These are phyloP conservation scores for Hippophae gyantsensis DNA, from an alignment of 306 rosid genomes.

Conservation along the genomic window DNA sequence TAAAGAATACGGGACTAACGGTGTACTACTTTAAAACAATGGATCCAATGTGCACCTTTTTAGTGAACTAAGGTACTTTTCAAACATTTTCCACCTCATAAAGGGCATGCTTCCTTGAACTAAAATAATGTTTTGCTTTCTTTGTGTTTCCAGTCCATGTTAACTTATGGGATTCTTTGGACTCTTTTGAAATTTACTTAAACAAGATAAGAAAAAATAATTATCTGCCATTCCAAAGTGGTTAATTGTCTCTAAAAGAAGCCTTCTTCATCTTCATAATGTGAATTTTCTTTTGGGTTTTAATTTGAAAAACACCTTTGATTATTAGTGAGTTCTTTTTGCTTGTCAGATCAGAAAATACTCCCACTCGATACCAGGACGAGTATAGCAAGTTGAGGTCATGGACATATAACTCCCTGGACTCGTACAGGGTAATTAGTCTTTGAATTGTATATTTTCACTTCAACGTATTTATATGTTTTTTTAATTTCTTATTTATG, in stretches of 20 bases:
- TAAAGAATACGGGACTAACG: too few relatives aligned
- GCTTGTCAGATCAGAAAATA: constrained; percentile 51
- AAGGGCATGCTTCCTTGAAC: too few relatives aligned
- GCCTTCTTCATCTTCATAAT: neutral
- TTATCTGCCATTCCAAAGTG: neutral
- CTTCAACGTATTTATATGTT: neutral
- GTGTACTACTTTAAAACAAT: too few relatives aligned
- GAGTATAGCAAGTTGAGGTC: constrained; percentile 77
- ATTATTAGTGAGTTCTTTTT: neutral
- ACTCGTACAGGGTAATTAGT: constrained; percentile 60
- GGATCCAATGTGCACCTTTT: too few relatives aligned
- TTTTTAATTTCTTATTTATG: neutral
- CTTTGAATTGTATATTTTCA: neutral
- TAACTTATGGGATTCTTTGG: too few relatives aligned
- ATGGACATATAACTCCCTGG: constrained; percentile 75
- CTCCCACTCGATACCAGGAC: constrained; percentile 66
- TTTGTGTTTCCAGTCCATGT: too few relatives aligned
- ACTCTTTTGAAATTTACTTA: too few relatives aligned
- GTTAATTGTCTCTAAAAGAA: neutral
- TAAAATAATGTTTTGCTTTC: too few relatives aligned
- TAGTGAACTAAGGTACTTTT: too few relatives aligned
- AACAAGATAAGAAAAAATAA: too few relatives aligned
- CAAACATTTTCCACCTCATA: too few relatives aligned
- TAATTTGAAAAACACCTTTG: neutral
- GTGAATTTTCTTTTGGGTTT: neutral